Percentiles rank a stretch among this genome's conserved stretches.
These are phyloP conservation scores for Moesziomyces antarcticus DNA, from an alignment of 1,284 basidiomycete genomes.

Conservation along the genomic window DNA sequence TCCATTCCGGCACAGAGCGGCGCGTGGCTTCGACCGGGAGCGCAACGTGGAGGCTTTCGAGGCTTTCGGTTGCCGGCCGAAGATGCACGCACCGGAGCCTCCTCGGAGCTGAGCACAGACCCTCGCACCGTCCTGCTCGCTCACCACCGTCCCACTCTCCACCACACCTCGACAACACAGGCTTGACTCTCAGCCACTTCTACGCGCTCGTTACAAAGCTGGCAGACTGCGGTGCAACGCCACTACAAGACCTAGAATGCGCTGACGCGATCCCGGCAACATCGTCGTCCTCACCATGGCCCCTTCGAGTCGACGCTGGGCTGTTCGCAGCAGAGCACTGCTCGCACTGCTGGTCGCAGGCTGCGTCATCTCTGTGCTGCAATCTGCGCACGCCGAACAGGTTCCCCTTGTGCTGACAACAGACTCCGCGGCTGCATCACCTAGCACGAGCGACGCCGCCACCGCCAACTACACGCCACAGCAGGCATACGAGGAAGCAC, in stretches of 20 bases:
- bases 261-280: background rate
- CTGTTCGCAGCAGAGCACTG: constrained; percentile 16
- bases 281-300: constrained; percentile 6
- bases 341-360: constrained; percentile 19
- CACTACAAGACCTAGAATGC: background rate
- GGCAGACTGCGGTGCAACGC: too few species aligned
- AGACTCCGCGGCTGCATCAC: constrained; percentile 1
- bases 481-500: constrained; percentile 50
- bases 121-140: background rate
- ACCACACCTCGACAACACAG: background rate
- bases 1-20: background rate
- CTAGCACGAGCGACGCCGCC: background rate
- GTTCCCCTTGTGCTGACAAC: constrained; percentile 5
- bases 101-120: constrained; percentile 1
- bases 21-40: too few species aligned
- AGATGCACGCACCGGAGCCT: background rate
- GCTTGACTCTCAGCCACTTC: too few species aligned
- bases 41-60: background rate
- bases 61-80: background rate
- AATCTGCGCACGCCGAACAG: constrained; percentile 19
- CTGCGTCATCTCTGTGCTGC: constrained; percentile 22
- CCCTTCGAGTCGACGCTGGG: constrained; percentile 10
- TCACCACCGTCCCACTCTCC: too few species aligned
- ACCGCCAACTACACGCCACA: constrained; percentile 13
- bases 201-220: too few species aligned